These are phyloP conservation scores for Fonsecaea multimorphosa DNA, from an alignment of 2,329 filamentous ascomycete species.

Conservation along the genomic window DNA sequence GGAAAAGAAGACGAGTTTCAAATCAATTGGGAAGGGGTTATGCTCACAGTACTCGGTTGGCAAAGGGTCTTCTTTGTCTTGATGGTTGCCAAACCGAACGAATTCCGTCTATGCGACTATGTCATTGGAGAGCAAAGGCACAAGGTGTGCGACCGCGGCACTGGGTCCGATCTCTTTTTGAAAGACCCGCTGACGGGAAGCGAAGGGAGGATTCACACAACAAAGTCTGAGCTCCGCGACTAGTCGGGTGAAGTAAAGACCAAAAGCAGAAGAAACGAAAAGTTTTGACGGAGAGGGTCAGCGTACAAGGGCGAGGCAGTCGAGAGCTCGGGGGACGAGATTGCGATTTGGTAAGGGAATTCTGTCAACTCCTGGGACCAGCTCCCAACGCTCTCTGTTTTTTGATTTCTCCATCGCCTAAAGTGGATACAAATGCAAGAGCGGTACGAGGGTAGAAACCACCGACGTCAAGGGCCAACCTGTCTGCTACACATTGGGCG, in stretches of 20 bases:
- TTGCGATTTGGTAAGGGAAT: background rate
- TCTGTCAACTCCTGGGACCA: background rate
- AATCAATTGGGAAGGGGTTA: background rate
- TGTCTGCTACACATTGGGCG: background rate
- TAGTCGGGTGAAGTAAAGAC: background rate
- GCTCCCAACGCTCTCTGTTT: background rate
- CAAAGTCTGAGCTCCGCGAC: background rate
- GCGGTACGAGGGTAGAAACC: background rate
- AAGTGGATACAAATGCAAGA: background rate
- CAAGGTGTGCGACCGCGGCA: background rate
- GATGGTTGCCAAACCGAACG: background rate
- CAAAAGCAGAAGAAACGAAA: background rate
- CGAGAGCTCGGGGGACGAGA: background rate
- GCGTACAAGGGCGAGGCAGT: background rate
- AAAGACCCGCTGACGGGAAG: background rate
- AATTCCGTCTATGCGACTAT: background rate
- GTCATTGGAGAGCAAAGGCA: background rate
- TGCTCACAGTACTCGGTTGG: background rate
- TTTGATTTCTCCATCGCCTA: background rate
- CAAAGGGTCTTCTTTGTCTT: conserved; percentile 2
- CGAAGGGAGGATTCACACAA: background rate
- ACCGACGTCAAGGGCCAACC: conserved; percentile 2
- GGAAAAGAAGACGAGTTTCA: background rate
- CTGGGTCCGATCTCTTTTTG: conserved; percentile 3
- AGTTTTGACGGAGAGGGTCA: background rate